Percentiles rank a stretch among this genome's conserved stretches.
Evolutionary conservation across 2,329 filamentous ascomycete species (phyloP).

Genomic region (Coniochaeta pulveracea): DNA sequence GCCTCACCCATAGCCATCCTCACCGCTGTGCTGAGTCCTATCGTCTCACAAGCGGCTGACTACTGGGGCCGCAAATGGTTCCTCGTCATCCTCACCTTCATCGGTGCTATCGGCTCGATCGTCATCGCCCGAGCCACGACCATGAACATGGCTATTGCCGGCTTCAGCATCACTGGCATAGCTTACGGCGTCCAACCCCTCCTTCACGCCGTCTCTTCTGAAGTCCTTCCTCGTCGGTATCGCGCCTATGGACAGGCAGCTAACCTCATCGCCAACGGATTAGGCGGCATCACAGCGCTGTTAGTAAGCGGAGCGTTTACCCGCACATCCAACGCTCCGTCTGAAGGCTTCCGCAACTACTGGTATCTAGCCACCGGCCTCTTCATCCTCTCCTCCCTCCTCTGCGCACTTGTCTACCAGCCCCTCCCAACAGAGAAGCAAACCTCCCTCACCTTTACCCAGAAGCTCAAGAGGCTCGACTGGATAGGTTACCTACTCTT

Average conservation of each 20-base stretch:
- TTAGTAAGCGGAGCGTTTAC: slow-evolving; percentile 22
- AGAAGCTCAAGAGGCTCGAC: slow-evolving; percentile 24
- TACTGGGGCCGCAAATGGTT: slow-evolving; percentile 30
- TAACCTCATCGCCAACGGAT: slow-evolving; percentile 17
- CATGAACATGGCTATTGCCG: slow-evolving; percentile 24
- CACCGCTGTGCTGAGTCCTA: slow-evolving; percentile 22
- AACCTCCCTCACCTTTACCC: slow-evolving; percentile 12
- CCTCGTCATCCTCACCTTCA: slow-evolving; percentile 21
- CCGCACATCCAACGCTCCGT: slow-evolving; percentile 14
- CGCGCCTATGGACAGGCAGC: slow-evolving; percentile 23
- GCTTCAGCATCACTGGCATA: slow-evolving; percentile 22
- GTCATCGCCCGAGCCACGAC: slow-evolving; percentile 22
- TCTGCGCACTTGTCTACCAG: slow-evolving; percentile 20
- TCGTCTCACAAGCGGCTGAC: slow-evolving; percentile 26
- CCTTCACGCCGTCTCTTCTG: slow-evolving; percentile 24
- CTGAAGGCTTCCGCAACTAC: slow-evolving; percentile 22
- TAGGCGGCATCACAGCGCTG: slow-evolving; percentile 20
- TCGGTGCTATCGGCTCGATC: slow-evolving; percentile 22
- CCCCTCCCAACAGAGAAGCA: slow-evolving; percentile 19
- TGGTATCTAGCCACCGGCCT: slow-evolving; percentile 21
- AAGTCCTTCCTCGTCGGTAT: slow-evolving; percentile 25
- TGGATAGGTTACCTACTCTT: slow-evolving; percentile 26
- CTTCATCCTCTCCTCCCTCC: slow-evolving; percentile 15
- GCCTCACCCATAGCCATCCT: slow-evolving; percentile 22
- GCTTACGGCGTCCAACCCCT: slow-evolving; percentile 25